These are phyloP conservation scores for Metschnikowia picachoensis DNA, from an alignment of 805 yeast genomes.

Conservation along the genomic window DNA sequence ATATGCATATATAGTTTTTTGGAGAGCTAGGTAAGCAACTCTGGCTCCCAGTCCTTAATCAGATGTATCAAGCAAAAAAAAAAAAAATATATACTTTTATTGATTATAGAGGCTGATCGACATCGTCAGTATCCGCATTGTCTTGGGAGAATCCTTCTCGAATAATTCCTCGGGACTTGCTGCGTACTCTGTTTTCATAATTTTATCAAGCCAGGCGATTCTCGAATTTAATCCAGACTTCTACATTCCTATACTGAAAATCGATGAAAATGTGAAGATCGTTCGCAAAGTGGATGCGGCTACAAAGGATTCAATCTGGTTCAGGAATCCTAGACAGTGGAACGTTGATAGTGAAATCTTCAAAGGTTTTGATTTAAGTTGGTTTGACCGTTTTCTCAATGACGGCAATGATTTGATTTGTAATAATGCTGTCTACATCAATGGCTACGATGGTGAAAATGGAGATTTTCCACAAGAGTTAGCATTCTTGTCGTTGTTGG, in stretches of 20 bases:
- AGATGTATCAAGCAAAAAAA: no score
- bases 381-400: slow-evolving; percentile 39
- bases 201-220: slow-evolving; percentile 69
- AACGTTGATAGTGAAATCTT: slow-evolving; percentile 29
- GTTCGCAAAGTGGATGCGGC: slow-evolving; percentile 60
- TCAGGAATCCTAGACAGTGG: slow-evolving; percentile 37
- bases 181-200: slow-evolving; percentile 74
- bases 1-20: no score
- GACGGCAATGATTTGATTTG: slow-evolving; percentile 33
- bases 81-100: no score
- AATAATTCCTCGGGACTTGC: no score
- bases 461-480: slow-evolving; percentile 3
- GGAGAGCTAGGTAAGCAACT: no score
- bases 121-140: no score
- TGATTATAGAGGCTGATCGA: no score
- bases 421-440: slow-evolving; percentile 27
- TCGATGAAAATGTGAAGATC: slow-evolving; percentile 78
- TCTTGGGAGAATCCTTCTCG: no score
- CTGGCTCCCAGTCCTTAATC: no score
- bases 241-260: slow-evolving; percentile 77
- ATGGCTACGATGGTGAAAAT: slow-evolving; percentile 27
- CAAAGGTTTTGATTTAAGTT: slow-evolving; percentile 37
- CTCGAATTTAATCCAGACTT: slow-evolving; percentile 60
- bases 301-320: slow-evolving; percentile 37
- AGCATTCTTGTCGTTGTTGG: no score